Evolutionary conservation across 1,139 yeast genomes (phyloP).

Genomic region (Sugiyamaella pinicola): DNA sequence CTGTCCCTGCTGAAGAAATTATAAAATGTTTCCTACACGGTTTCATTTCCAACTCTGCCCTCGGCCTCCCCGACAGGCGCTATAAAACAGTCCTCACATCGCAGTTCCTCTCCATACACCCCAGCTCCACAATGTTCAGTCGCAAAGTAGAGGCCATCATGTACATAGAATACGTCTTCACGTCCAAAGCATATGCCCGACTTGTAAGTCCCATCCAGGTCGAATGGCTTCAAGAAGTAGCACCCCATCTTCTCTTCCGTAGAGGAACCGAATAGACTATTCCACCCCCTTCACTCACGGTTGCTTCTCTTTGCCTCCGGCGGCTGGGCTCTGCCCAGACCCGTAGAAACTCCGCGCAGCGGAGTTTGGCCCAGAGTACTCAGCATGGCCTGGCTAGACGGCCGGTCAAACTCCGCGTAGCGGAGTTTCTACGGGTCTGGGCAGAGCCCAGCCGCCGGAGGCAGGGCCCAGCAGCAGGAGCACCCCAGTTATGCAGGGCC

Average conservation of each 20-base stretch:
- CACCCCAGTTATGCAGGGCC: no score
- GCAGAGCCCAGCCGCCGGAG: no score
- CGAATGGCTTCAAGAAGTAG: constrained; percentile 72
- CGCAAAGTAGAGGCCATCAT: constrained; percentile 80
- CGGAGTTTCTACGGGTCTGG: no score
- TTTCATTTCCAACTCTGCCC: constrained; percentile 81
- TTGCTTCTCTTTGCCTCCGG: constrained; percentile 1
- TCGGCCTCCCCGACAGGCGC: constrained; percentile 93
- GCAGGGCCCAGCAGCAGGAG: no score
- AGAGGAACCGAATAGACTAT: neutral
- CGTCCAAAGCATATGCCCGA: constrained; percentile 91
- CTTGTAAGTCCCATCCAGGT: constrained; percentile 81
- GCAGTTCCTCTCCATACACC: constrained; percentile 78
- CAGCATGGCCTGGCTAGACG: no score
- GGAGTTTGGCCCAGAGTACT: no score
- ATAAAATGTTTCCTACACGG: constrained; percentile 78
- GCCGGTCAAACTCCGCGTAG: no score
- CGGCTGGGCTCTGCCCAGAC: neutral
- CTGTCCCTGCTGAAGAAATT: constrained; percentile 52
- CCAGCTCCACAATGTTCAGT: constrained; percentile 87
- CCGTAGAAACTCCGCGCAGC: no score
- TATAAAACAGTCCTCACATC: constrained; percentile 74
- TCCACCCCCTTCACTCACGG: no score
- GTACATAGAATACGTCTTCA: constrained; percentile 93
- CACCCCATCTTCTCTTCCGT: constrained; percentile 64